phyloP scores from a whole-genome alignment of 225 moss, liverwort and hornwort genomes.

The Polytrichum commune region DNA sequence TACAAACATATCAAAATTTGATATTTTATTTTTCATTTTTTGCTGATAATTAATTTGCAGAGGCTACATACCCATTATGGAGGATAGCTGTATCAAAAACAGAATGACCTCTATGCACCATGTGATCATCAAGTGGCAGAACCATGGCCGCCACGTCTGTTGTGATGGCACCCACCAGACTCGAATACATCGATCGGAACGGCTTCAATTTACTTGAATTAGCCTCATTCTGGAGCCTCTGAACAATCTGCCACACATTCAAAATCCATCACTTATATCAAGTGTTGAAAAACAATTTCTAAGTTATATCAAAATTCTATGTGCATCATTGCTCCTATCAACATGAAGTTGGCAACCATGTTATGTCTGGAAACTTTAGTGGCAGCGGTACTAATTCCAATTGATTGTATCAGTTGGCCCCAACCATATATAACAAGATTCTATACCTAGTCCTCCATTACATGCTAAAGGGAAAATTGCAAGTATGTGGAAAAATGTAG shows the following conservation, averaged over 20 bases:
- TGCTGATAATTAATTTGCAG: neutral
- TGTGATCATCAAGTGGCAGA: conserved; percentile 92
- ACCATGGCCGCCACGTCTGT: conserved; percentile 89
- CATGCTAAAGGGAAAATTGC: too few relatives aligned
- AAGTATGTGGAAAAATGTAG: too few relatives aligned
- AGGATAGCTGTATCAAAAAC: conserved; percentile 83
- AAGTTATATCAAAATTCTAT: too few relatives aligned
- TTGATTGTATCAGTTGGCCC: too few relatives aligned
- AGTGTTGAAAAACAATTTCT: neutral
- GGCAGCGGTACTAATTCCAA: too few relatives aligned
- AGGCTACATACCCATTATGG: conserved; percentile 40
- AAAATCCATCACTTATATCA: neutral
- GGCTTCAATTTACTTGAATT: conserved; percentile 31
- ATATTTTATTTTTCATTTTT: too few relatives aligned
- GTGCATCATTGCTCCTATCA: too few relatives aligned
- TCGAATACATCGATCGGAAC: conserved; percentile 88
- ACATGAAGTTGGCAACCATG: neutral
- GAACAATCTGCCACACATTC: conserved; percentile 46
- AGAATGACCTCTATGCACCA: conserved; percentile 95
- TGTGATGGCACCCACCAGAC: conserved; percentile 84
- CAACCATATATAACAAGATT: too few relatives aligned
- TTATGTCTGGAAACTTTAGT: too few relatives aligned
- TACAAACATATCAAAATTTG: too few relatives aligned
- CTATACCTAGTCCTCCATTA: too few relatives aligned
- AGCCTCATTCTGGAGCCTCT: conserved; percentile 54